These are phyloP conservation scores for Neocatenulostroma microsporum DNA, from an alignment of 2,329 filamentous ascomycete species.

Conservation along the genomic window DNA sequence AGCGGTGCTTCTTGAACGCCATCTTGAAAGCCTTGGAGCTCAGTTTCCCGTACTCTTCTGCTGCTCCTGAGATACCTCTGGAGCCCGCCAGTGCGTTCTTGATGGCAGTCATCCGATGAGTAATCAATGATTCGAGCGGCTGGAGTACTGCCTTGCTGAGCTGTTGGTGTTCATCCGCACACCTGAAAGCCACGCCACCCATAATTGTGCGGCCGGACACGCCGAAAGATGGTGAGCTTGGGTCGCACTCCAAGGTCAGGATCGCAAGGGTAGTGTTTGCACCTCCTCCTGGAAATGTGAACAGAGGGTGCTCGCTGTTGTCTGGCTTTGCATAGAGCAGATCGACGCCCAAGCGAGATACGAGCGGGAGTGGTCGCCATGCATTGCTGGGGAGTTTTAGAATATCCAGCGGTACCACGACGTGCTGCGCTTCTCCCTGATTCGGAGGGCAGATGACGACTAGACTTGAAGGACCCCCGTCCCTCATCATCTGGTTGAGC, in stretches of 20 bases:
- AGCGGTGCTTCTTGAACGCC: conserved; percentile 7
- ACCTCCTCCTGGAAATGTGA: not conserved
- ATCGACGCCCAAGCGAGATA: conserved; percentile 1
- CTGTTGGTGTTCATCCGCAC: not conserved
- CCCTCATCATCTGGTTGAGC: not conserved
- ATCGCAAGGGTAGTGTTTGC: conserved; percentile 1
- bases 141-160: conserved; percentile 5
- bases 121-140: conserved; percentile 6
- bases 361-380: conserved; percentile 2
- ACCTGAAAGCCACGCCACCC: conserved; percentile 1
- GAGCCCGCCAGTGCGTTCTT: conserved; percentile 3
- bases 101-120: conserved; percentile 5
- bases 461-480: not conserved
- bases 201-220: not conserved
- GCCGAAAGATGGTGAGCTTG: not conserved
- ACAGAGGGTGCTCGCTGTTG: not conserved
- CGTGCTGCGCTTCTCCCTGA: not conserved
- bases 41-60: conserved; percentile 5
- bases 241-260: conserved; percentile 1
- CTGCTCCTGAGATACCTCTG: conserved; percentile 1
- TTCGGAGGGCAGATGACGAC: not conserved
- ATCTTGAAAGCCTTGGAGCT: conserved; percentile 6
- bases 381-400: not conserved
- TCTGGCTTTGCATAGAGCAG: conserved; percentile 2
- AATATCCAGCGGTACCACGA: not conserved